Conservation (phyloP, 2,329 filamentous ascomycete species). For the Verticillium klebahnii region DNA sequence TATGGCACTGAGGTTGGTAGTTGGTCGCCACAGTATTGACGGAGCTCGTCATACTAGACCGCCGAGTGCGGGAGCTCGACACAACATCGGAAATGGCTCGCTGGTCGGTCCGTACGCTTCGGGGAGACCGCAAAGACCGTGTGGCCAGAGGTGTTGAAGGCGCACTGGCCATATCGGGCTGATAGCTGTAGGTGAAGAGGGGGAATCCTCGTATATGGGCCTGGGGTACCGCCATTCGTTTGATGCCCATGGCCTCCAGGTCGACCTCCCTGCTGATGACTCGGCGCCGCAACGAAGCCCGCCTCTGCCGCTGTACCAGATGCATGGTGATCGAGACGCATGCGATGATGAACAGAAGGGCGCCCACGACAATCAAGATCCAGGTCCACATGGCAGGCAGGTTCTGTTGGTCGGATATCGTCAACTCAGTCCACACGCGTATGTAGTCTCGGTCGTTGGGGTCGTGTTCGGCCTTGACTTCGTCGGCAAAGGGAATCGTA, state of each 20-base stretch:
- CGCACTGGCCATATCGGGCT: slow-evolving; percentile 34
- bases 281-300: slow-evolving; percentile 62
- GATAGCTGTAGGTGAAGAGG: slow-evolving; percentile 68
- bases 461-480: slow-evolving; percentile 51
- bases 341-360: slow-evolving; percentile 64
- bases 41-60: slow-evolving; percentile 27
- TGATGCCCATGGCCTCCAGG: slow-evolving; percentile 80
- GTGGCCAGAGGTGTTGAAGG: slow-evolving; percentile 32
- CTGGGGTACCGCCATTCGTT: slow-evolving; percentile 71
- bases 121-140: slow-evolving; percentile 20
- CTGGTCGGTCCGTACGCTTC: slow-evolving; percentile 10
- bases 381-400: slow-evolving; percentile 82
- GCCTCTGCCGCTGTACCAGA: slow-evolving; percentile 66
- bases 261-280: slow-evolving; percentile 78
- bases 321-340: slow-evolving; percentile 71
- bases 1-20: slow-evolving; percentile 80
- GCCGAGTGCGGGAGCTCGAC: slow-evolving; percentile 26
- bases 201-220: slow-evolving; percentile 70
- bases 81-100: slow-evolving; percentile 8
- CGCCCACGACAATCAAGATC: slow-evolving; percentile 63
- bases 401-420: slow-evolving; percentile 37
- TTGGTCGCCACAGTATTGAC: slow-evolving; percentile 43
- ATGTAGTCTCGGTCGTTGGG: slow-evolving; percentile 55
- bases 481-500: slow-evolving; percentile 50
- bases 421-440: slow-evolving; percentile 54